Evolutionary conservation across 2,329 filamentous ascomycete genomes (phyloP).

Genomic region (Colletotrichum sp.): DNA sequence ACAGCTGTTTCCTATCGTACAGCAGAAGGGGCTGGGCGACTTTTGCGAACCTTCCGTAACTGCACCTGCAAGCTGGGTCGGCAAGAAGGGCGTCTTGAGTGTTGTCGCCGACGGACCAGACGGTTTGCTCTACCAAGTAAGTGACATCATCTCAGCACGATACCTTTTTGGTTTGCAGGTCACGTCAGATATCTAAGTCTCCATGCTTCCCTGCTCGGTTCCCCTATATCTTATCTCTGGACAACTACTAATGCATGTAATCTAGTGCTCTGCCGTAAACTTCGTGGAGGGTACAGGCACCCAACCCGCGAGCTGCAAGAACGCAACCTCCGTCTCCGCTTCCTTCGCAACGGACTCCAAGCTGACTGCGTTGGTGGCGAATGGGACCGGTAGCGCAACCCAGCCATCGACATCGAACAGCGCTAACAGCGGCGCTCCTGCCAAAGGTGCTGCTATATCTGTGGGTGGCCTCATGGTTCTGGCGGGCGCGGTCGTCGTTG

Average conservation of each 20-base stretch:
- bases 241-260: not conserved
- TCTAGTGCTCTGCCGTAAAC: conserved; percentile 43
- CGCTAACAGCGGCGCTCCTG: not conserved
- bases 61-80: conserved; percentile 54
- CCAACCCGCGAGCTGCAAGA: conserved; percentile 37
- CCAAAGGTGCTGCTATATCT: not conserved
- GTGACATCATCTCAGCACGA: conserved; percentile 34
- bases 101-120: conserved; percentile 58
- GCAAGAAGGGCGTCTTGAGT: conserved; percentile 59
- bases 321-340: conserved; percentile 30
- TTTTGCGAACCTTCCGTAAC: conserved; percentile 57
- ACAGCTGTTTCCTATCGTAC: conserved; percentile 56
- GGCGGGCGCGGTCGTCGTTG: not conserved
- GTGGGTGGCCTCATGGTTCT: not conserved
- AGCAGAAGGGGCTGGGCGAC: conserved; percentile 57
- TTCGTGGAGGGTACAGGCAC: conserved; percentile 50
- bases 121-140: conserved; percentile 62
- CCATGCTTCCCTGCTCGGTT: not conserved
- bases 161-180: conserved; percentile 39
- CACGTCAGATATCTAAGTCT: not conserved
- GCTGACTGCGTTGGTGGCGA: not conserved
- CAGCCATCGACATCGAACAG: not conserved
- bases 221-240: not conserved
- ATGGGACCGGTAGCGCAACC: not conserved
- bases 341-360: not conserved